Evolutionary conservation across 225 moss, liverwort and hornwort genomes (phyloP), one percentile per base, ranked within the genome.

Genomic region (Antitrichia curtipendula): DNA sequence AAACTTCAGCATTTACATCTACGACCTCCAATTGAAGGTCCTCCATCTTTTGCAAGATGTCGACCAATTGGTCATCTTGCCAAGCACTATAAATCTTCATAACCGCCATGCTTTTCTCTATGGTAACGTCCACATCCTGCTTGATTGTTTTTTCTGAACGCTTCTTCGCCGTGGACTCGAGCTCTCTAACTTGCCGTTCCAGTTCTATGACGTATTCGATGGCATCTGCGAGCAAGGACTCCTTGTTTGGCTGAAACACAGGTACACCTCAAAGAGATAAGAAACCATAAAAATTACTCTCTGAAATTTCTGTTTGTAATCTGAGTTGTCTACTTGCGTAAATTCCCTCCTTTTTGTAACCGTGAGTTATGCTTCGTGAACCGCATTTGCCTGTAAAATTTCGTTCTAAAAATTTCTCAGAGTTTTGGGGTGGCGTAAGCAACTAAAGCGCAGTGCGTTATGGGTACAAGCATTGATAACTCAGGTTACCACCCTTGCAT

Each of bases 21-120:
- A 93, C 77, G 40, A 96, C 94, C 47, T 96, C 93, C 54, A 96
- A 86, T 21, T 92, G 92, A 85, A 95, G 89, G 59, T 91, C 78
- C 71, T 76, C 85, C 78, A 94, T 85, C 24, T 72, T 94, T 36
- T 91, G 84, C 90, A 97, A 86, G 52, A 97, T 87, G 61, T 90
- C 90, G 61, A 94, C 69, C 18, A 97, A 66, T 12, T 94, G 70
- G 31, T 83, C 87, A 49, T 89, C 89, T 87, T 90, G 90, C 95
- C 95, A 95, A 29, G 93, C 91, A 84, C 94, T 93, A 58, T 85
- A 88, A 71, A 97, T 89, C 83, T 90, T 91, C 31, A 95, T 29
- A 41, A 88, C 49, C 14, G 91, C 94, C 59, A 91, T 87, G 91
- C 83, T 90, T 41, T 91, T 88, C 72, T 90, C 86, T 31, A 95